Evolutionary conservation across 2,329 filamentous ascomycete genomes (phyloP).

Genomic region (Triangularia verruculosa): DNA sequence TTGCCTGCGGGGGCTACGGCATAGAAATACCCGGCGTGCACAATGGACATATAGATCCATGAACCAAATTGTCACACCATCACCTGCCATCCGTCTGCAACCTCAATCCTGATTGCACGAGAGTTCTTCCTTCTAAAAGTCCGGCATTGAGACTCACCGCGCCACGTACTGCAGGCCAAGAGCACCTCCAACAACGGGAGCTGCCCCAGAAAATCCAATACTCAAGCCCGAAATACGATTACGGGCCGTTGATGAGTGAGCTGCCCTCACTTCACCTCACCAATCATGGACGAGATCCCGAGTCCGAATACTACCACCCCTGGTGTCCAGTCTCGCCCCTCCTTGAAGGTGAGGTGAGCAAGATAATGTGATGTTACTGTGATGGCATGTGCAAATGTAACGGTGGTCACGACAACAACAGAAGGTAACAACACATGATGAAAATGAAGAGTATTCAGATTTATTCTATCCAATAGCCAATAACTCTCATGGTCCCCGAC

Average conservation of each 20-base stretch:
- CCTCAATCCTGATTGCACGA: background rate
- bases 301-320: slow-evolving; percentile 1
- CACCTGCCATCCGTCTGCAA: background rate
- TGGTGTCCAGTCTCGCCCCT: background rate
- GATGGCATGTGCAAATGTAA: background rate
- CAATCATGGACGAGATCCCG: background rate
- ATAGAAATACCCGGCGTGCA: background rate
- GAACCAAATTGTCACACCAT: background rate
- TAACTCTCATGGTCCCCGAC: background rate
- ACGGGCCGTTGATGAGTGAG: background rate
- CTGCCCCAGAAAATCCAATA: background rate
- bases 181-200: background rate
- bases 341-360: background rate
- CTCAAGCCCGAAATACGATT: background rate
- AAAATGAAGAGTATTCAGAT: background rate
- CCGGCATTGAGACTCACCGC: background rate
- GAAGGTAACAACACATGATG: background rate
- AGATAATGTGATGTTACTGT: background rate
- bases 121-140: background rate
- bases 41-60: background rate
- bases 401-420: background rate
- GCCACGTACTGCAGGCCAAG: background rate
- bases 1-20: background rate
- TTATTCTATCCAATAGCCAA: background rate
- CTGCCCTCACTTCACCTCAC: background rate